These are phyloP conservation scores for Tephrocybe rancida DNA, from an alignment of 768 basidiomycete genomes.

Conservation along the genomic window DNA sequence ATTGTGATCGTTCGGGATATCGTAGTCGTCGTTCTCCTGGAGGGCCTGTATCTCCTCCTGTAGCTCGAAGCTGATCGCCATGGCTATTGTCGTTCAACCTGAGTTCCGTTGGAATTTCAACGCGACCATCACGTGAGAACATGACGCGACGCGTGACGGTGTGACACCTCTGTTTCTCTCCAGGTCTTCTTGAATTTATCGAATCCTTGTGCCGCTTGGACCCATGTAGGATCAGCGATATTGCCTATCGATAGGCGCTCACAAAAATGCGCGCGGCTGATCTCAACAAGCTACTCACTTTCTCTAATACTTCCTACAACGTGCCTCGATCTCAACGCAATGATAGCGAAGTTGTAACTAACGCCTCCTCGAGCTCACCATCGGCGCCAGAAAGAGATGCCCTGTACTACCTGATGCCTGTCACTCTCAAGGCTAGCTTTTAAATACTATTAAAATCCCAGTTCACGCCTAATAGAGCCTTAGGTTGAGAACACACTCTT, in stretches of 20 bases:
- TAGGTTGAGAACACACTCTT: slow-evolving; percentile 22
- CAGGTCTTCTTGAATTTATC: neutral
- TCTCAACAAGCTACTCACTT: too few species aligned
- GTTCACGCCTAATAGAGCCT: neutral
- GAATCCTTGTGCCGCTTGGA: too few species aligned
- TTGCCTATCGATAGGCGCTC: slow-evolving; percentile 4
- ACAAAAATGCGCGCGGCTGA: neutral
- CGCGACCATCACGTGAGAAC: slow-evolving; percentile 17
- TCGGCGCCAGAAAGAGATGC: slow-evolving; percentile 7
- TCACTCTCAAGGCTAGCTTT: slow-evolving; percentile 12
- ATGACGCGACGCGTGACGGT: slow-evolving; percentile 10
- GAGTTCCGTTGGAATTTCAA: neutral
- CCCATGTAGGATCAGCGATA: too few species aligned
- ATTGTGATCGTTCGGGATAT: slow-evolving; percentile 72
- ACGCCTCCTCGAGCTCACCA: too few species aligned
- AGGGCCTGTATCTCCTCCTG: slow-evolving; percentile 76
- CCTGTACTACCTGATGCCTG: slow-evolving; percentile 10
- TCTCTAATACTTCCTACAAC: too few species aligned
- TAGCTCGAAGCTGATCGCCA: slow-evolving; percentile 63
- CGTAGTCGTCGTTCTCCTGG: slow-evolving; percentile 60
- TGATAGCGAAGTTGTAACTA: too few species aligned
- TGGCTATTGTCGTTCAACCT: slow-evolving; percentile 19
- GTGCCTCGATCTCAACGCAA: too few species aligned
- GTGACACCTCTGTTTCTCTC: neutral
- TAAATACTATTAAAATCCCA: neutral